A percentile compares a stretch with the other conserved stretches of the same genome.
phyloP scores from a whole-genome alignment of 2,329 filamentous ascomycete species.

The Cercospora nicotianae region DNA sequence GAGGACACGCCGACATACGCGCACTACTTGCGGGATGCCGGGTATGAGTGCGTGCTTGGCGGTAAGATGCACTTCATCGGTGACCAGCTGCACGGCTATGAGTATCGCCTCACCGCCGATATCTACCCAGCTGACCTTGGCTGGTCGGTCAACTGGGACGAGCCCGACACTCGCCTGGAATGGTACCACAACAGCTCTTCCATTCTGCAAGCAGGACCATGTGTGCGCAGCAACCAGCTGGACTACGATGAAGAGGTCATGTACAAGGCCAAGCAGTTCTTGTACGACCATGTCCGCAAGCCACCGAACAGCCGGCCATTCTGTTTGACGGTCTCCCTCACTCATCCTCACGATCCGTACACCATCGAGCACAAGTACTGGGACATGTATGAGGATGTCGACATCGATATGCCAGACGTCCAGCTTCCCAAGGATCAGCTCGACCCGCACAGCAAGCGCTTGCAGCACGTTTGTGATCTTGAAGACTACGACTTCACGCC shows the following conservation, averaged over 20 bases:
- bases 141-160: constrained; percentile 95
- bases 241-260: constrained; percentile 97
- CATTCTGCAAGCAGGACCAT: constrained; percentile 83
- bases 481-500: constrained; percentile 81
- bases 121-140: constrained; percentile 94
- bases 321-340: constrained; percentile 86
- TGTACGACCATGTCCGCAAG: constrained; percentile 87
- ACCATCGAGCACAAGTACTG: constrained; percentile 92
- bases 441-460: constrained; percentile 81
- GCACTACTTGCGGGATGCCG: constrained; percentile 80
- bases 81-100: constrained; percentile 91
- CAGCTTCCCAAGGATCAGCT: constrained; percentile 76
- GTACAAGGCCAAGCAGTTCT: constrained; percentile 83
- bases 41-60: constrained; percentile 86
- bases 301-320: constrained; percentile 74
- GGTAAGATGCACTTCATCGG: constrained; percentile 98
- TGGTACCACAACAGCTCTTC: constrained; percentile 98
- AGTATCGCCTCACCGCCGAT: constrained; percentile 87
- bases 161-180: constrained; percentile 78
- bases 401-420: constrained; percentile 79
- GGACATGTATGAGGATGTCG: constrained; percentile 85
- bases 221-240: constrained; percentile 88
- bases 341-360: constrained; percentile 92
- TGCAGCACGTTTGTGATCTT: constrained; percentile 83
- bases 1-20: constrained; percentile 89